These are phyloP conservation scores for Dacryopinax primogenitus DNA, from an alignment of 768 basidiomycete genomes.

Conservation along the genomic window DNA sequence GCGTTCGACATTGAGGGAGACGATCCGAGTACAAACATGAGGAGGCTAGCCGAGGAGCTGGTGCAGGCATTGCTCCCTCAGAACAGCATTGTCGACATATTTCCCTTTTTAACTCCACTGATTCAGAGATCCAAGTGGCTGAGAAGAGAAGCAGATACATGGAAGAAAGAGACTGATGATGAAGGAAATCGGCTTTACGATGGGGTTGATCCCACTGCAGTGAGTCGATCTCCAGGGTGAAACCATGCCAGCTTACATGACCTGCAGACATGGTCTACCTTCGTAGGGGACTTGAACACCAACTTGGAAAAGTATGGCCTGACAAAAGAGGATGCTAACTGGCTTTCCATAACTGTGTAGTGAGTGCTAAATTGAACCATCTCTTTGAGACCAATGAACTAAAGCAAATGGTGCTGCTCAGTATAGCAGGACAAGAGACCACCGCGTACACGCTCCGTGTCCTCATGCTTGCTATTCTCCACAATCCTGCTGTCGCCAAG, in stretches of 20 bases:
- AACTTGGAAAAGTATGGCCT: not conserved
- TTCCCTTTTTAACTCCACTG: not conserved
- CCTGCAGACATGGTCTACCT: not conserved
- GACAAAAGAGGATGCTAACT: not conserved
- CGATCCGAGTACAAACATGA: not conserved
- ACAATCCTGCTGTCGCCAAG: slow-evolving; percentile 10
- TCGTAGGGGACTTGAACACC: not conserved
- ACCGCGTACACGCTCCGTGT: slow-evolving; percentile 8
- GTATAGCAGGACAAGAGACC: not conserved
- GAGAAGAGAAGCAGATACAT: not conserved
- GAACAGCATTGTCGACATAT: not conserved
- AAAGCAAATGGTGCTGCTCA: not conserved
- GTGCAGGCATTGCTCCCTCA: not conserved
- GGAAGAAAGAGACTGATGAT: not conserved
- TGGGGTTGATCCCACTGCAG: not conserved
- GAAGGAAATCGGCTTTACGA: not conserved
- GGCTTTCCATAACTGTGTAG: not conserved
- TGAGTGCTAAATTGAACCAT: not conserved
- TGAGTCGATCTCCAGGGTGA: not conserved
- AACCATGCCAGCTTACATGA: not conserved
- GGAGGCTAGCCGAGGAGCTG: not conserved
- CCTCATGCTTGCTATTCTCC: slow-evolving; percentile 17
- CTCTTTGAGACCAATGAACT: not conserved
- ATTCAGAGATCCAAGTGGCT: not conserved
- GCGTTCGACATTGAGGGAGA: not conserved